Base-by-base conservation (phyloP, 768 basidiomycete genomes). In the Boletus vinaceobasis region DNA sequence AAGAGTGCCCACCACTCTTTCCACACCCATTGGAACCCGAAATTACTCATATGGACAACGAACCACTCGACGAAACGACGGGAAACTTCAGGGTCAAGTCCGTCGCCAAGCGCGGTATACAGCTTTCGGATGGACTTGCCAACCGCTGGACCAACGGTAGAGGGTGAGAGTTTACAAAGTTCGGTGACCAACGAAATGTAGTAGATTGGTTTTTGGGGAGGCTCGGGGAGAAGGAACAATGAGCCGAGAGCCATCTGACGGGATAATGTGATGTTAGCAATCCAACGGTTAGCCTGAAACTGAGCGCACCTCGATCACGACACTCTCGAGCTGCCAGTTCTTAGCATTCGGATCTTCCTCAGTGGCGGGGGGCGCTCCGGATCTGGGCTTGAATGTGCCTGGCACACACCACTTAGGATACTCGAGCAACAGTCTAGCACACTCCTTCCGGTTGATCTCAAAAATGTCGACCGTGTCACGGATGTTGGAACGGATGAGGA, bases 11-110 rank as follows among this genome's bases (percentile, higher is more conserved):
- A 94, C 96, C 97, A 99, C 79, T 98, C 97, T 65, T 93, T 95
- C 97, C 97, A 99, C 14, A 97, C 93, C 97, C 97, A 98, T 64
- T 88, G 86, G 73, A 98, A 99, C 26, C 87, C 88, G 69, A 98
- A 99, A 73, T 99, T 99, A 60, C 92, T 95, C 86, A 99, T 88
- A 65, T 99, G 97, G 2, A 90, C 79, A 2, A 92, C 81, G 62
- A 98, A 97, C 97, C 97, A 99, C 56, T 98, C 94, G 0, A 90
- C 85, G 55, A 94, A 90, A 31, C 92, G 78, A 45, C 87, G 81
- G 2, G 86, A 77, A 48, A 91, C 75, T 57, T 96, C 95, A 8
- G 90, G 83, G 58, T 98, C 96, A 31, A 98, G 75, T 0, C 91
- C 93, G 37, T 91, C 88, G 0, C 87, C 84, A n/a, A 98, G 77